Evolutionary conservation across 345 rosid genomes (phyloP), one percentile per base, ranked within the genome.

Genomic region (Lepidium aucheri): DNA sequence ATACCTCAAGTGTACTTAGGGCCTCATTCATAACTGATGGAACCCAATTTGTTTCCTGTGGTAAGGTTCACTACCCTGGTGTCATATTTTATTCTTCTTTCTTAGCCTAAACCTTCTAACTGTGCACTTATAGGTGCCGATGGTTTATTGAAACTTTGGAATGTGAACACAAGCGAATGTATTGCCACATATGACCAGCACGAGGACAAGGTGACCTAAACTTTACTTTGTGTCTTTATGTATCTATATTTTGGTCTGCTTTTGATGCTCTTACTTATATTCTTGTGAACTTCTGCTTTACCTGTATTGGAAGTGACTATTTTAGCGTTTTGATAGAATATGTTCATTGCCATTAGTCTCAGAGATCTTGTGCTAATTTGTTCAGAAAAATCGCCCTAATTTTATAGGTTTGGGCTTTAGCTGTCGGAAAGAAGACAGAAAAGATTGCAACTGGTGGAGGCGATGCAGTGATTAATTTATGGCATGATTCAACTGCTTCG

Each of bases 111-210:
- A 59, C 68, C 26, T 53, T 12, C 62, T 57, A 60, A 45, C 53
- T 47, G 12, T 75, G 54, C 52, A 60, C 49, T 70, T 78, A 17
- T 75, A 94, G 97, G 97, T 72, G 94, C 90, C 62, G 97, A 94
- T 83, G 99, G 97, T 70, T 74, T 94, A 84, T 85, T 94, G 57
- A 94, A 94, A 78, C 81, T 90, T 41, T 94, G 99, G 97, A 84
- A 79, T 11, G 88, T 94, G 47, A 86, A 84, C 70, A 84, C 92
- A 17, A 82, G 84, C 63, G 99, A 93, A 75, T 94, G 97, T 76
- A 66, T 88, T 58, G 88, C 96, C 70, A 88, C 99, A 58, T 90
- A 88, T 74, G 97, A 90, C 82, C 84, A 86, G 69, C 97, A 94
- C 22, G 95, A 90, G 74, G 92, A 89, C 74, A 94, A 94, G 99